Conservation (phyloP, 2,329 filamentous ascomycete species). For the Aspergillus ruber region DNA sequence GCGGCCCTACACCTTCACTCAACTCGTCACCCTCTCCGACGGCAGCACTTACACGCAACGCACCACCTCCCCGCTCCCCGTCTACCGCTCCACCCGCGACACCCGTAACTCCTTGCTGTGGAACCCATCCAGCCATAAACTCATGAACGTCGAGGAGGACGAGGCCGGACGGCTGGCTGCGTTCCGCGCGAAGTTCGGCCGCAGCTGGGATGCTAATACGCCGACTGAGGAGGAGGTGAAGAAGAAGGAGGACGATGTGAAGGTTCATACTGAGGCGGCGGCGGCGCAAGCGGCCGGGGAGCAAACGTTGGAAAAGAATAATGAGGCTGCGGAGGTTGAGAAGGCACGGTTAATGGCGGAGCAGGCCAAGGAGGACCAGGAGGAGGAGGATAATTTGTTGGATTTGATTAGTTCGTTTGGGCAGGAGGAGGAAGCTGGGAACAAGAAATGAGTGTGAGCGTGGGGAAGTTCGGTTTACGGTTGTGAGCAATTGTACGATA, state of each 20-base stretch:
- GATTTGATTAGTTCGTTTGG: conserved; percentile 51
- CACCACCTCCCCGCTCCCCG: conserved; percentile 46
- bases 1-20: conserved; percentile 94
- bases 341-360: conserved; percentile 22
- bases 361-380: conserved; percentile 33
- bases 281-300: conserved; percentile 21
- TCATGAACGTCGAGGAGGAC: conserved; percentile 87
- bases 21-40: conserved; percentile 86
- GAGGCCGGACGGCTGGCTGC: conserved; percentile 84
- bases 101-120: conserved; percentile 82
- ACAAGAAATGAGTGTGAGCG: conserved; percentile 23
- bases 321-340: conserved; percentile 16
- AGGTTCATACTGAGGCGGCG: conserved; percentile 21
- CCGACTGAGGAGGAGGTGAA: conserved; percentile 25
- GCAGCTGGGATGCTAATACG: conserved; percentile 64
- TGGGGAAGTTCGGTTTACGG: conserved; percentile 3
- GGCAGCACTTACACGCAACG: conserved; percentile 65
- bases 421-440: conserved; percentile 30
- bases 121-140: conserved; percentile 76
- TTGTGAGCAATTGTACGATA: not conserved
- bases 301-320: conserved; percentile 40
- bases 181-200: conserved; percentile 78
- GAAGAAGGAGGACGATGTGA: conserved; percentile 25
- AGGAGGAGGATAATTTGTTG: conserved; percentile 50
- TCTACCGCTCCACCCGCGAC: conserved; percentile 67